Base-by-base conservation (phyloP, 305 asterid genomes). In the Rubia peregrina region DNA sequence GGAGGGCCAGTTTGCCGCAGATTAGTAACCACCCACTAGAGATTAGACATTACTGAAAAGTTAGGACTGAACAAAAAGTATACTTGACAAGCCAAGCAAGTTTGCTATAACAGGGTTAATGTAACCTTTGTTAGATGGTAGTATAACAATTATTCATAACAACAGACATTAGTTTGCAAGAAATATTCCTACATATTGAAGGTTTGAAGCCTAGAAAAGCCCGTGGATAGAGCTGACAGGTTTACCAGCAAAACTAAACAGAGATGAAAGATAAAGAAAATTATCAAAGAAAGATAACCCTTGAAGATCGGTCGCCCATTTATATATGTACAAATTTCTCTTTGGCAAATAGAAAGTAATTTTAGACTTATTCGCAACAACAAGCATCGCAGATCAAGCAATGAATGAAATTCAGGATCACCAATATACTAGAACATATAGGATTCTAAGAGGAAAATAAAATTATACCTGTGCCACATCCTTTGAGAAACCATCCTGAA, bases 11-110 rank as follows among this genome's bases (percentile, higher is more conserved):
- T 78, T 69, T 79, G 88, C 76, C 87, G 88, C 80, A 93, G 86
- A 85, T 90, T 93, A 63, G 98, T 90, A 43, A 85, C 95, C 80
- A 93, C 97, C 98, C 98, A 90, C 98, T 93, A 85, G 55, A 44
- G 79, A 74, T 73, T 74, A 69, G 71, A 41, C 69, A 67, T 14
- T 12, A 49, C 14, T 61, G 63, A 60, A 51, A 70, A 68, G 69
- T 53, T 38, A 68, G 55, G 17, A 57, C 24, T 53, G 33, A 7
- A 9, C 30, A n/a, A 48, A 12, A 51, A 26, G 30, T 21, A 62
- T 17, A 7, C 24, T 24, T 6, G 36, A 67, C 61, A 26, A 66
- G 42, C 6, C 10, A 68, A 49, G 51, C 72, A 68, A 51, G 63
- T 17, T 51, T 10, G 36, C 38, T 14, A 49, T 51, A 68, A 66